Evolutionary conservation across 768 basidiomycete species (phyloP), one percentile per base, ranked within the genome.

Genomic region (Crucibulum laeve): DNA sequence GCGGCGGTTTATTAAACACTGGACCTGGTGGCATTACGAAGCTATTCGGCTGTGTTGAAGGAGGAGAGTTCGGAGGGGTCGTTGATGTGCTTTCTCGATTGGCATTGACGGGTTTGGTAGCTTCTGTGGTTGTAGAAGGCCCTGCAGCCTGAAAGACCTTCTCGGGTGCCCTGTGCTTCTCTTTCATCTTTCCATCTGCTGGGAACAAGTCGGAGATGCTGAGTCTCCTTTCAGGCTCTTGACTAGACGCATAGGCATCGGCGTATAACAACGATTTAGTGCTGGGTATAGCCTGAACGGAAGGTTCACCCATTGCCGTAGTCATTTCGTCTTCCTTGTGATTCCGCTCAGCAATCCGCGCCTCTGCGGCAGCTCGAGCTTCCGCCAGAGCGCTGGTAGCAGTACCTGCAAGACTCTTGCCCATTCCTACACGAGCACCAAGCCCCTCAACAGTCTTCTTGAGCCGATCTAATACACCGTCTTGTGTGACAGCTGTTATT

Each of bases 401-500:
- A 33, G 62, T 65, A 8, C 74, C 74, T 39, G 82, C 82, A 6
- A 84, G 56, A 26, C 86, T 84, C 54, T 81, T 87, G 41, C 75
- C 73, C 56, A 71, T 87, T 23, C 74, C 74, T 35, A 70, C 55
- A 3, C 76, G 77, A 14, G 78, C 69, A 14, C 83, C 82, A 22
- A 84, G 66, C 13, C 73, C 82, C 57, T 85, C 80, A 0, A 89
- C 78, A 1, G 80, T 87, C 54, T 77, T 80, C 65, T 85, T 90
- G 39, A 91, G 69, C 14, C 74, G 67, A 52, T 79, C 76, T 33
- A 90, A 70, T 49, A 84, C 74, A 17, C 74, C 83, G 22, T 70
- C 71, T 23, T 76, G 61, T 6, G 10, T 14, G 40, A 2, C 10
- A 13, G 40, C n/a, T 15, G 28, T 6, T 8, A 42, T 42, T 13